Evolutionary conservation across 768 basidiomycete genomes (phyloP), one percentile per base, ranked within the genome.

Genomic region (Mycena vulgaris): DNA sequence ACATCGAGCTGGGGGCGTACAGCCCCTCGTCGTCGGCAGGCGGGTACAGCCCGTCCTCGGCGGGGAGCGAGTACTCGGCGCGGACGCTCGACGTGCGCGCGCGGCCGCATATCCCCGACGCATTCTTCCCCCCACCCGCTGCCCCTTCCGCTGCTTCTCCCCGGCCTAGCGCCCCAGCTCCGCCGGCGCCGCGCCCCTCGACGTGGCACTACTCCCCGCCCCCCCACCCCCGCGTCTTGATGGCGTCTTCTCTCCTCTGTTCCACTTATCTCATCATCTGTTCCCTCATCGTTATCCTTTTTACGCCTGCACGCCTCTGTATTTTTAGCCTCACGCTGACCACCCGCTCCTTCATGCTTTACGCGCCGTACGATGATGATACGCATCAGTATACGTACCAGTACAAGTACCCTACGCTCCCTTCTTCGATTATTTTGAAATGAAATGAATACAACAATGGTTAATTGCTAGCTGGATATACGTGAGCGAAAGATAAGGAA

Each of bases 381-480:
- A n/a, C n/a, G n/a, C n/a, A n/a, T n/a, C n/a, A n/a, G n/a, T n/a
- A n/a, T n/a, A n/a, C n/a, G n/a, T n/a, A n/a, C n/a, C n/a, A n/a
- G n/a, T 40, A 40, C 40, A 19, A 4, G 14, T 40, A 40, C 40
- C 11, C 5, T 40, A 40, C 40, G 40, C 5, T 40, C n/a, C n/a
- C n/a, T n/a, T n/a, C n/a, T n/a, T n/a, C n/a, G n/a, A n/a, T n/a
- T n/a, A n/a, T n/a, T n/a, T n/a, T n/a, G n/a, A n/a, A n/a, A 39
- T 39, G 39, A 39, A 39, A 66, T 33, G 45, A 51, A 23, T 71
- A n/a, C n/a, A n/a, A n/a, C n/a, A n/a, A n/a, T n/a, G n/a, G n/a
- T n/a, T n/a, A n/a, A n/a, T n/a, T n/a, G n/a, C n/a, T n/a, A n/a
- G n/a, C n/a, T n/a, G n/a, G n/a, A n/a, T n/a, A n/a, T n/a, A n/a